Evolutionary conservation across 192 early-diverging fungal species (phyloP), one percentile per base, ranked within the genome.

Genomic region (Allomyces macrogynus): DNA sequence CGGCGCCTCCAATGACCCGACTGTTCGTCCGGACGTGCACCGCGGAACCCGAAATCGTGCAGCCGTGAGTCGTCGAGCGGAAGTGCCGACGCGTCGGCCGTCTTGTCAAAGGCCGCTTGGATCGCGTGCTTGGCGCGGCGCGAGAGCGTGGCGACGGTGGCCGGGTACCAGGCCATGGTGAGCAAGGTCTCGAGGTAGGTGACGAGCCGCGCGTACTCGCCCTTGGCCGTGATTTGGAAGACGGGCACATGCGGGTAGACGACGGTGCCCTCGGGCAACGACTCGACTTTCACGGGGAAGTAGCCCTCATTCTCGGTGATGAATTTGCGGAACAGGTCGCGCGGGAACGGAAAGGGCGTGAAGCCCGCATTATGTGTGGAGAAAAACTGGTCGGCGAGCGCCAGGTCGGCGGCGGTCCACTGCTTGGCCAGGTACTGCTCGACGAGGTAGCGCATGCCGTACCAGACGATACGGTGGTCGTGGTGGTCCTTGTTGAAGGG

Each of bases 1-100:
- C 87, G 12, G 79, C 74, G n/a, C 88, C 89, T 27, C 91, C 91
- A 62, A 91, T 78, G 64, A 91, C 79, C n/a, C 23, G 89, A 84
- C 71, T 93, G 91, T 69, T 93, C 91, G 5, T 90, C n/a, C 83
- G 23, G 77, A 81, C 0, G 91, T 88, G 78, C 75, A 66, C 23
- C 91, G 43, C 91, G 88, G 73, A 93, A 93, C n/a, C 91, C 91
- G 75, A 91, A 93, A 71, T 93, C 91, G 63, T 93, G 88, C 63
- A 93, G 73, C 18, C 87, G 80, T 63, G 82, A 79, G 24, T 63
- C 64, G 23, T 62, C 16, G 23, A 60, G 12, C 54, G 25, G 23
- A 23, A 3, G 57, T 8, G 27, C 23, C 10, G 8, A n/a, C 8
- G 22, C 68, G 64, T 91, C 91, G 1, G 89, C 89, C 24, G 84